These are phyloP conservation scores for Chytriomyces sp. DNA, from an alignment of 192 early-diverging fungal species.

Conservation along the genomic window DNA sequence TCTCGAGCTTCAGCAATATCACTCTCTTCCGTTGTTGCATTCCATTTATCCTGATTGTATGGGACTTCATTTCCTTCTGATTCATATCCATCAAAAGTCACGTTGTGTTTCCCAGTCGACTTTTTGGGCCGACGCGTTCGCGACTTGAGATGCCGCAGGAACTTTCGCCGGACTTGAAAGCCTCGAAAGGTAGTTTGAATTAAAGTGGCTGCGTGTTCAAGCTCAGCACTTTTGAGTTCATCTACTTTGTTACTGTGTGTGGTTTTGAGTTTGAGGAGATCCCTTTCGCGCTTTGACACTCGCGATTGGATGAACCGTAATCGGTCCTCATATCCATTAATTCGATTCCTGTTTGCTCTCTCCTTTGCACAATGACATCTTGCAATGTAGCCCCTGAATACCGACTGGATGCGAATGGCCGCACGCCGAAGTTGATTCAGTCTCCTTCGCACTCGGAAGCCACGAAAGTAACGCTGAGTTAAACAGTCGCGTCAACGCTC, in stretches of 20 bases:
- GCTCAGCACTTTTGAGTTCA: constrained; percentile 2
- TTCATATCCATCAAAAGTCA: neutral
- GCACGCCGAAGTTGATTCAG: neutral
- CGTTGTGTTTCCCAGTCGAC: neutral
- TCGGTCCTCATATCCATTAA: neutral
- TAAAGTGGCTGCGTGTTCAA: neutral
- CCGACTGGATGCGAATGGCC: neutral
- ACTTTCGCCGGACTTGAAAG: neutral
- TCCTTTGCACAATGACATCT: neutral
- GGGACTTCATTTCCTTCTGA: neutral
- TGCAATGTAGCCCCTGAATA: neutral
- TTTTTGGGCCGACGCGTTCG: too few species aligned
- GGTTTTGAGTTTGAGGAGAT: constrained; percentile 1
- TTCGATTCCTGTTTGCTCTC: neutral
- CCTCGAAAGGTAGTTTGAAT: constrained; percentile 9
- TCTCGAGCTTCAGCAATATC: constrained; percentile 10
- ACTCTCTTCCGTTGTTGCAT: constrained; percentile 13
- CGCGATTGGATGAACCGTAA: neutral
- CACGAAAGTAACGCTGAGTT: neutral
- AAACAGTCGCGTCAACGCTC: neutral
- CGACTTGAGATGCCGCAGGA: neutral
- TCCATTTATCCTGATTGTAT: too few species aligned
- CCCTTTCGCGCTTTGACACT: constrained; percentile 6
- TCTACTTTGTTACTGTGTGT: neutral
- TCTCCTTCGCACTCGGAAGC: neutral